Base-by-base conservation (phyloP, 2,329 filamentous ascomycete species). In the Ophiostoma piceae region DNA sequence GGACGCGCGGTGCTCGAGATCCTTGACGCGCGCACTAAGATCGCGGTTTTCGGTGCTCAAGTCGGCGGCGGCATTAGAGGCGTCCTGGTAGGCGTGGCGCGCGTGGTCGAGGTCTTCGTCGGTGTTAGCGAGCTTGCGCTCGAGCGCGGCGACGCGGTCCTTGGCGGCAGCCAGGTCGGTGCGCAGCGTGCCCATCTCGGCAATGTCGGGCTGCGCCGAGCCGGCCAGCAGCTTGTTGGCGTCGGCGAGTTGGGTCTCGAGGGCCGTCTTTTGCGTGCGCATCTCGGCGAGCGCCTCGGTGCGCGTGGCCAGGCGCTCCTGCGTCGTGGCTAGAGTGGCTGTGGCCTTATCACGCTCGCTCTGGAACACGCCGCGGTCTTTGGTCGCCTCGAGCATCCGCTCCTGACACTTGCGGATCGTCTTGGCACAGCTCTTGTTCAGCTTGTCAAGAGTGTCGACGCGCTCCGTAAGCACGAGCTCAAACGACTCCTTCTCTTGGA, bases 71-170 rank as follows among this genome's bases (percentile, higher is more conserved):
- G 80, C 76, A 41, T 82, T 81, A 9, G 85, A 86, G 0, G 84
- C 83, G 29, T 84, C 80, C 74, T 90, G 88, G 74, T 90, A 91
- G 11, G 83, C 79, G 3, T 81, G 80, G 68, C 85, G 83, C 14
- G 82, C 79, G 74, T 88, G 91, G 1, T 87, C 85, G 35, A 83
- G 79, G 3, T 88, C 85, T 16, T 79, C 80, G 37, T 84, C 78
- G 1, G 77, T 72, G 16, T 74, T 74, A 2, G 73, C 72, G 2
- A 78, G 47, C 68, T 79, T 80, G 74, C 80, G 81, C 73, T 83
- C 79, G 3, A 81, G 74, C 6, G 74, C 71, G 3, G 81, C 77
- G 5, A 80, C 78, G 68, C 80, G 79, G 5, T 79, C 75, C 26
- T 79, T 79, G 0, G 78, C 77, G 54, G 83, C 81, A 2, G 76